Evolutionary conservation across 139 green algal genomes (phyloP).

Genomic region (Closterium sp.): DNA sequence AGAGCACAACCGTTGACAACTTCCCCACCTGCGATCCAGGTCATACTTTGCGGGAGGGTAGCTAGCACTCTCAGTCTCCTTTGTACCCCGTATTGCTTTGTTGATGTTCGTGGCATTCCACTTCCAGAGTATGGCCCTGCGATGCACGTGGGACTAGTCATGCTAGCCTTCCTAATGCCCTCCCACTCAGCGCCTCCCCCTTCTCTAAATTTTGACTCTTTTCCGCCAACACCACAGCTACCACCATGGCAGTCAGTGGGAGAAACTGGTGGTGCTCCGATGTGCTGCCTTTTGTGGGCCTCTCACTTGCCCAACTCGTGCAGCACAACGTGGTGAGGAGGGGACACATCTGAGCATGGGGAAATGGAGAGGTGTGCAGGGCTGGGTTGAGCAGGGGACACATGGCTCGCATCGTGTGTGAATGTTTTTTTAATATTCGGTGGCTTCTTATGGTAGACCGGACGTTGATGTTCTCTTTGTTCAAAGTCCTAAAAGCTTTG

Average conservation of each 20-base stretch:
- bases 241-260: not conserved
- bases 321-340: not conserved
- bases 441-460: not conserved
- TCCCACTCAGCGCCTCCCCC: too few species aligned
- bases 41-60: too few species aligned
- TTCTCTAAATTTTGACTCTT: too few species aligned
- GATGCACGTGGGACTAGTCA: too few species aligned
- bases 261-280: not conserved
- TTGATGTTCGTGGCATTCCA: too few species aligned
- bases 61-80: too few species aligned
- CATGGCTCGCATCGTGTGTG: too few species aligned
- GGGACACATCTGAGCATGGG: not conserved
- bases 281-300: not conserved
- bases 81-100: too few species aligned
- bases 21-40: too few species aligned
- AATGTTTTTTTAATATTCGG: not conserved
- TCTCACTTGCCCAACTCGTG: not conserved
- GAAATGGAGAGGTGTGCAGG: not conserved
- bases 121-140: too few species aligned
- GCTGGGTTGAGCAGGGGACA: not conserved
- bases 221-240: not conserved
- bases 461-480: not conserved
- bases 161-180: too few species aligned
- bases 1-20: too few species aligned
- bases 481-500: not conserved